Evolutionary conservation across 148 eudicot species (phyloP).

Genomic region (Cornus controversa): DNA sequence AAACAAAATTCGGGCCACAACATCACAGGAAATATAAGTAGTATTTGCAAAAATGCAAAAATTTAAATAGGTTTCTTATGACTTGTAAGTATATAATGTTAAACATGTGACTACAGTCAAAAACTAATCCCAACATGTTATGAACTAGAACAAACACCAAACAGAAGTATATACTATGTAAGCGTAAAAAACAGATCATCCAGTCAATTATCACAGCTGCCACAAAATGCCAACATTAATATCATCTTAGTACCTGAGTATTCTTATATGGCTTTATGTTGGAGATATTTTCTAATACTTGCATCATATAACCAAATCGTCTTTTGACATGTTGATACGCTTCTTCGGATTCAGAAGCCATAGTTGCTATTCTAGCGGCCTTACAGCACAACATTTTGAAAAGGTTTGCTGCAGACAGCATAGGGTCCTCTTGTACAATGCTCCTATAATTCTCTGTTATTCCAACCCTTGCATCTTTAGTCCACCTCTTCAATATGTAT

Average conservation of each 20-base stretch:
- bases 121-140: not conserved
- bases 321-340: not conserved
- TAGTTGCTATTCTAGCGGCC: not conserved
- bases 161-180: not conserved
- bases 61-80: not conserved
- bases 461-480: constrained; percentile 8
- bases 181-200: not conserved
- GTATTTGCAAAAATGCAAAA: not conserved
- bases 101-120: not conserved
- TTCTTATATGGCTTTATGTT: not conserved
- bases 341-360: constrained; percentile 1
- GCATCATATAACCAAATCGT: not conserved
- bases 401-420: not conserved
- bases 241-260: not conserved
- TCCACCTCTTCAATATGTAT: constrained; percentile 1
- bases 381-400: not conserved
- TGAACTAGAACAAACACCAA: not conserved
- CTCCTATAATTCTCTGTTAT: not conserved
- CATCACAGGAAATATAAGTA: not conserved
- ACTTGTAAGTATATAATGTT: not conserved
- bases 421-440: not conserved
- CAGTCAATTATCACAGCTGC: not conserved
- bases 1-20: too few species aligned
- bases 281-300: not conserved
- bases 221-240: not conserved